phyloP scores from a whole-genome alignment of 2,329 filamentous ascomycete species.

The Esteya vermicola region DNA sequence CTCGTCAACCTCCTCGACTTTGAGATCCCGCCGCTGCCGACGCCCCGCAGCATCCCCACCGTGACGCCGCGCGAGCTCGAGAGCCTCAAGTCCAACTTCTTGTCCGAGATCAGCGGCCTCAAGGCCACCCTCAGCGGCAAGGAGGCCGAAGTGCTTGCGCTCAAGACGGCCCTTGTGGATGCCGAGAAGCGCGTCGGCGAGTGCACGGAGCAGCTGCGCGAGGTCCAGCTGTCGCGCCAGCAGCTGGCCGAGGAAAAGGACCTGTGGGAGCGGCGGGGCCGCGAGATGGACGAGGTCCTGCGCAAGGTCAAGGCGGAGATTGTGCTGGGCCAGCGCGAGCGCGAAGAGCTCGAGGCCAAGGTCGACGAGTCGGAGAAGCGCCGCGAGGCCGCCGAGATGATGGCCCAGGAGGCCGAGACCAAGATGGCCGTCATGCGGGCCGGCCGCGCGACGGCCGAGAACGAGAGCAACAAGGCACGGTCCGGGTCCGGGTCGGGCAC shows the following conservation, averaged over 20 bases:
- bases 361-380: constrained; percentile 65
- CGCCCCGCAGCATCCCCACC: constrained; percentile 78
- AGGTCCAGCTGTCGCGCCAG: constrained; percentile 58
- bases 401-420: constrained; percentile 62
- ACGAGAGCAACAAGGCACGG: constrained; percentile 1
- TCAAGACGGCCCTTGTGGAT: constrained; percentile 78
- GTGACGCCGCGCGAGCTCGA: constrained; percentile 89
- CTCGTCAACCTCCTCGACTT: constrained; percentile 68
- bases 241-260: constrained; percentile 60
- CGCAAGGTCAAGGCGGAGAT: constrained; percentile 73
- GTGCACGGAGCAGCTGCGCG: constrained; percentile 68
- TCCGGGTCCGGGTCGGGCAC: constrained; percentile 27
- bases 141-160: constrained; percentile 76
- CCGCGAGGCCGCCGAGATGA: constrained; percentile 57
- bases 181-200: constrained; percentile 86
- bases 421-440: constrained; percentile 62
- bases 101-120: constrained; percentile 88
- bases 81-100: constrained; percentile 75
- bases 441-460: constrained; percentile 29
- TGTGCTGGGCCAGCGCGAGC: constrained; percentile 61
- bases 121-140: constrained; percentile 85
- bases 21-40: constrained; percentile 86
- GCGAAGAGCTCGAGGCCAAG: constrained; percentile 62
- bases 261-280: constrained; percentile 70
- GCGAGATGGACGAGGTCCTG: constrained; percentile 74